Evolutionary conservation across 352 stramenopile species (phyloP), one percentile per base, ranked within the genome.

Genomic region (Phytophthora nicotianae): DNA sequence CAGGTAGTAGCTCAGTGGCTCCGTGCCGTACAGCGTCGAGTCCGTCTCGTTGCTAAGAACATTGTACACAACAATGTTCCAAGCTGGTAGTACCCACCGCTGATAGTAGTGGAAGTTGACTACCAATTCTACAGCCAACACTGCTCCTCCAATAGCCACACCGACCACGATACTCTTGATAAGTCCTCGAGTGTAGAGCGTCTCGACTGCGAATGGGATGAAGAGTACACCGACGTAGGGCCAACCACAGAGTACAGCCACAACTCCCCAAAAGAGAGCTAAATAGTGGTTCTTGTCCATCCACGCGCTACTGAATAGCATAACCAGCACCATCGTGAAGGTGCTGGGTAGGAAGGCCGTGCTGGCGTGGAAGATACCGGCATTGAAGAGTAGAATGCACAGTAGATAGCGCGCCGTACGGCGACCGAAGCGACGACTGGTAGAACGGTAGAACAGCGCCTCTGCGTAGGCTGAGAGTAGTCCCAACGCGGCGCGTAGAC

Each of bases 41-140:
- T 98, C 96, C n/a, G 79, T 93, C 60, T 93, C 81, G 54, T 51
- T 68, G 38, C 81, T 91, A 38, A 96, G 68, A 41, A 97, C 91
- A 73, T 99, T 99, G 79, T 99, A 99, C 4, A 86, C 59, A 16
- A 99, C 80, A 50, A 99, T 98, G 68, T 99, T 98, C 77, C 86
- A 94, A 35, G 84, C 89, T 5, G 96, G 91, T 9, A 97, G 58
- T 45, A 93, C 79, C 53, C 83, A 57, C 5, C 90, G 47, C 75
- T 83, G 59, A 75, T 90, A 88, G 66, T 75, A 89, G 37, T 90
- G 75, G 52, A 95, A 98, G 49, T 97, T 90, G 33, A 87, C 61
- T 19, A 76, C 70, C 65, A 95, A 10, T 43, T 98, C 95, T 5
- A 96, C 64, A 4, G 72, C 52, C 17, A 98, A 66, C 14, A 98